A percentile compares a stretch with the other conserved stretches of the same genome.
These are phyloP conservation scores for Fusarium heterosporum DNA, from an alignment of 2,329 filamentous ascomycete genomes.

Conservation along the genomic window DNA sequence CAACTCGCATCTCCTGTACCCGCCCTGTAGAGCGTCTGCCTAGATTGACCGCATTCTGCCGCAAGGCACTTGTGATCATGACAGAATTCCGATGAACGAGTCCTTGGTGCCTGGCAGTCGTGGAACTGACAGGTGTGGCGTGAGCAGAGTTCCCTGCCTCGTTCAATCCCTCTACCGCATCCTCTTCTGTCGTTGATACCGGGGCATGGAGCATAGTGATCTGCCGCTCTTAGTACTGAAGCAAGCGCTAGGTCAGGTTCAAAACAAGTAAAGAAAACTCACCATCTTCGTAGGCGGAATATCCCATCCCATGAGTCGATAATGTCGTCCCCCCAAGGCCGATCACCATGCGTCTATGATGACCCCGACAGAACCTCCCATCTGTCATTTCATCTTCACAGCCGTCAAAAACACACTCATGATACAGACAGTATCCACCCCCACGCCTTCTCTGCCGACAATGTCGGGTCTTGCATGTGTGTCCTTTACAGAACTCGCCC, in stretches of 20 bases:
- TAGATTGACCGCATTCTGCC: constrained; percentile 28
- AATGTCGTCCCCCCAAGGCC: constrained; percentile 20
- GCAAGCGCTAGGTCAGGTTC: not conserved
- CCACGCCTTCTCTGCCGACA: constrained; percentile 41
- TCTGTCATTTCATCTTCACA: constrained; percentile 41
- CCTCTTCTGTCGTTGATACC: constrained; percentile 18
- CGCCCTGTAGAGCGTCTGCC: constrained; percentile 3
- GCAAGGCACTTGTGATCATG: constrained; percentile 34
- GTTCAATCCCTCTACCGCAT: constrained; percentile 24
- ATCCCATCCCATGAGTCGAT: constrained; percentile 26
- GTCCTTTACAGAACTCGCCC: constrained; percentile 43
- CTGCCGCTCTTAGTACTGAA: constrained; percentile 16
- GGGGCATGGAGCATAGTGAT: constrained; percentile 17
- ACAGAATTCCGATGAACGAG: constrained; percentile 35
- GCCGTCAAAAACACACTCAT: constrained; percentile 46
- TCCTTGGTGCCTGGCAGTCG: constrained; percentile 33
- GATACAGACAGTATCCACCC: constrained; percentile 42
- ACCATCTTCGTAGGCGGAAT: constrained; percentile 42
- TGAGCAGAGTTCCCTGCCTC: constrained; percentile 28
- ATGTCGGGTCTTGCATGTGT: constrained; percentile 42
- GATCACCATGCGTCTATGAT: constrained; percentile 28
- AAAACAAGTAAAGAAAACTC: constrained; percentile 15
- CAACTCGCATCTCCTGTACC: not conserved
- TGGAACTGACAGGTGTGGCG: constrained; percentile 43
- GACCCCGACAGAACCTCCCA: constrained; percentile 42